Conservation (phyloP, 257 asterid species). For the Solanum sitiens region DNA sequence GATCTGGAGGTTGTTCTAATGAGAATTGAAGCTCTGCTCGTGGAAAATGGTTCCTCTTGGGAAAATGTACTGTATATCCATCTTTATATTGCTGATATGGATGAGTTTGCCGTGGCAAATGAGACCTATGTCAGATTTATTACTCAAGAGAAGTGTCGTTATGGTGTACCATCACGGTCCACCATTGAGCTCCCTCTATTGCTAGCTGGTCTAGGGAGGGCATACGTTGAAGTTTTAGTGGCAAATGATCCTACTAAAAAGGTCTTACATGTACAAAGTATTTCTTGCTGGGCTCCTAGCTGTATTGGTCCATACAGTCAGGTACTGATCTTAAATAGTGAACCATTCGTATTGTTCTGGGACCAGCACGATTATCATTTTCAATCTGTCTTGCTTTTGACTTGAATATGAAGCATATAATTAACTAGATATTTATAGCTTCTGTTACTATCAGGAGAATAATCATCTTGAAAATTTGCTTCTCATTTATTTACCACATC, state of each 20-base stretch:
- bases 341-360: background rate
- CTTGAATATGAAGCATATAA: background rate
- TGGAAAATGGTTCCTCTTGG: slow-evolving; percentile 59
- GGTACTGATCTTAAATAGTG: slow-evolving; percentile 28
- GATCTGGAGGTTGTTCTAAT: slow-evolving; percentile 59
- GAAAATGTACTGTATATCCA: slow-evolving; percentile 84
- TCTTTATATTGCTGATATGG: slow-evolving; percentile 74
- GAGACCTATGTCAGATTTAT: slow-evolving; percentile 71
- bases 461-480: background rate
- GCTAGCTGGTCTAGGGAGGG: slow-evolving; percentile 77
- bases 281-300: slow-evolving; percentile 98
- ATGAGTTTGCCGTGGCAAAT: slow-evolving; percentile 60
- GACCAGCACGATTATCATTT: background rate
- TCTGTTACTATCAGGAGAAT: background rate
- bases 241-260: slow-evolving; percentile 57
- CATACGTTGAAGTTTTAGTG: slow-evolving; percentile 80
- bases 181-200: slow-evolving; percentile 85
- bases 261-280: slow-evolving; percentile 94
- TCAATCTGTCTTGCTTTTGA: background rate
- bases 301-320: slow-evolving; percentile 99
- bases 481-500: background rate
- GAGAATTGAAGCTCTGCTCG: slow-evolving; percentile 52
- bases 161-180: slow-evolving; percentile 95
- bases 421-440: background rate
- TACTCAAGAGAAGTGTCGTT: slow-evolving; percentile 81